A percentile compares a stretch with the other conserved stretches of the same genome.
Conservation (phyloP, 441 rosid genomes). For the Bocquillonia castaneifolia region DNA sequence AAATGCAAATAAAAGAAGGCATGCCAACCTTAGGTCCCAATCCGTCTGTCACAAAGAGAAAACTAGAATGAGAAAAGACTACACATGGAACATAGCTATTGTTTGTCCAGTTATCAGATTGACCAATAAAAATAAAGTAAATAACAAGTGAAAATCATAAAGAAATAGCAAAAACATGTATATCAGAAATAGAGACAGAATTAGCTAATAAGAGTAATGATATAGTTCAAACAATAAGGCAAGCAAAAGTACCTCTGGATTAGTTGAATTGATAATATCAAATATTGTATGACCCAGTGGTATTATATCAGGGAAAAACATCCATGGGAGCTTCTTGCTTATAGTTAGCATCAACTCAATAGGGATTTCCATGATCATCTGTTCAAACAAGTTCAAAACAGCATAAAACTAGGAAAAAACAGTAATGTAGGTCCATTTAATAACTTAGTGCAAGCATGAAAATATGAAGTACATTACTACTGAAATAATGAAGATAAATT, state of each 20-base stretch:
- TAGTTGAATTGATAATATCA: conserved; percentile 78
- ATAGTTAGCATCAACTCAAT: conserved; percentile 77
- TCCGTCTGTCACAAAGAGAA: conserved; percentile 55
- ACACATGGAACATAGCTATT: neutral
- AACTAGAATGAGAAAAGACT: conserved; percentile 1
- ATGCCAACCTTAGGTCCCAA: conserved; percentile 94
- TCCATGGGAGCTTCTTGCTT: conserved; percentile 83
- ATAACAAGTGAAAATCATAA: neutral
- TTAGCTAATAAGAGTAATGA: neutral
- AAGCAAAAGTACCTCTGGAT: conserved; percentile 61
- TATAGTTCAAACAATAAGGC: neutral
- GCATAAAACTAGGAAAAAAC: neutral
- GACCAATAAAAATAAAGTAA: neutral
- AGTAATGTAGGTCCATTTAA: neutral
- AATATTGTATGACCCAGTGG: conserved; percentile 91
- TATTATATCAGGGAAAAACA: conserved; percentile 89
- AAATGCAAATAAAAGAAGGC: conserved; percentile 78
- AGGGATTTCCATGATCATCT: conserved; percentile 95
- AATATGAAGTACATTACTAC: neutral
- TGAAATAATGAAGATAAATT: neutral
- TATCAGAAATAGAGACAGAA: neutral
- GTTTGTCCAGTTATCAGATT: neutral
- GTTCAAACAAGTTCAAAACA: conserved; percentile 25
- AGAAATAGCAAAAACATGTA: neutral
- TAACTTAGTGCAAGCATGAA: neutral